Percentiles rank a stretch among this genome's conserved stretches.
Evolutionary conservation across 257 asterid genomes (phyloP).

Genomic region (Ballota nigra): DNA sequence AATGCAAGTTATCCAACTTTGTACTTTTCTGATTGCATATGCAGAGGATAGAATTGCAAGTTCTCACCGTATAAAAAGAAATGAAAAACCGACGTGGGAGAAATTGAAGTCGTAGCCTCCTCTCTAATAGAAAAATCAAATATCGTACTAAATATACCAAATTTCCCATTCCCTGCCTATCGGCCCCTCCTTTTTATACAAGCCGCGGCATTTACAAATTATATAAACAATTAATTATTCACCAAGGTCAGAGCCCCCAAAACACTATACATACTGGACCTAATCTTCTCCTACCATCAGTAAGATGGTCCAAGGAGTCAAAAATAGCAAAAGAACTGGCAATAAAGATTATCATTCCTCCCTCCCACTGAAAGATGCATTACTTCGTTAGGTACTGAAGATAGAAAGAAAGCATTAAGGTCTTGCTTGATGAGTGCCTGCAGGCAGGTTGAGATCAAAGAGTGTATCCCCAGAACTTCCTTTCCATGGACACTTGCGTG

Average conservation of each 20-base stretch:
- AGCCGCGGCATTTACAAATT: background rate
- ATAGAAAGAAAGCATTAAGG: background rate
- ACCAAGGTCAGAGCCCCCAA: background rate
- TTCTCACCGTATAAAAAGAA: too few relatives aligned
- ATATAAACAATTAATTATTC: constrained; percentile 20
- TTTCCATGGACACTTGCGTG: constrained; percentile 60
- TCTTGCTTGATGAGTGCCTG: constrained; percentile 44
- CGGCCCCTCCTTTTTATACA: background rate
- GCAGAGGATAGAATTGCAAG: too few relatives aligned
- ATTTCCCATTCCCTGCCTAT: background rate
- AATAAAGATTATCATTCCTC: background rate
- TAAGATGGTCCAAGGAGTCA: background rate
- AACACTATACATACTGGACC: constrained; percentile 19
- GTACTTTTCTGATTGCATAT: too few relatives aligned
- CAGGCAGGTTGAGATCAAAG: constrained; percentile 85
- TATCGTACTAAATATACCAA: background rate
- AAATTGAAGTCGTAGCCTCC: background rate
- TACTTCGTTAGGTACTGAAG: background rate
- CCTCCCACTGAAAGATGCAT: background rate
- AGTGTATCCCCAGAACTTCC: constrained; percentile 29
- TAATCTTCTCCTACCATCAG: constrained; percentile 19
- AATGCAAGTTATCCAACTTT: too few relatives aligned
- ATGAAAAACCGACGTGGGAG: background rate
- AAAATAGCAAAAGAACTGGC: constrained; percentile 2
- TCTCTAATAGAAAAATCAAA: background rate